Evolutionary conservation across 23 red algal species (phyloP).

Genomic region (Agarophyton chilense): DNA sequence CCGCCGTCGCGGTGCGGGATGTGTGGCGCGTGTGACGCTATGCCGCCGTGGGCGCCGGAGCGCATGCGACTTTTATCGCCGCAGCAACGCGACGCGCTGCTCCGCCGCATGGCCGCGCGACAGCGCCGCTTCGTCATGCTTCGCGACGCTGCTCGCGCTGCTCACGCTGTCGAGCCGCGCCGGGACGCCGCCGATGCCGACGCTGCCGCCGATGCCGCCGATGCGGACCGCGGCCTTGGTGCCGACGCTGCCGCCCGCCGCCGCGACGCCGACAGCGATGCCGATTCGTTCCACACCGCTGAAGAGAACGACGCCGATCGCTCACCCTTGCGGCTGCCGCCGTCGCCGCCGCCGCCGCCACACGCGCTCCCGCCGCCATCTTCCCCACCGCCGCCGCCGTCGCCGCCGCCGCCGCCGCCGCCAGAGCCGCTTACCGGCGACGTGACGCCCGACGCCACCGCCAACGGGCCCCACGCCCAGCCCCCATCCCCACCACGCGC

Average conservation of each 20-base stretch:
- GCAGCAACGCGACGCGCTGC: neutral
- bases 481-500: no score
- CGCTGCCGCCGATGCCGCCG: neutral
- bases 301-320: conserved; percentile 11
- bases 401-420: no score
- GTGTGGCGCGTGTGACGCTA: conserved; percentile 40
- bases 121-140: conserved; percentile 17
- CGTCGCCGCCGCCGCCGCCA: no score
- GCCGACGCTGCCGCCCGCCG: no score
- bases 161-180: neutral
- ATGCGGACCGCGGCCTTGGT: no score
- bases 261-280: conserved; percentile 31
- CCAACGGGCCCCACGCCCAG: no score
- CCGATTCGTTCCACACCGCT: conserved; percentile 65
- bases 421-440: no score
- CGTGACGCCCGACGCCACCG: no score
- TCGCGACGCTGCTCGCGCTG: no score
- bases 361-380: no score
- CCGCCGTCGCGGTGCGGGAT: conserved; percentile 39
- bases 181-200: neutral
- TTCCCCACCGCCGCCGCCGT: no score
- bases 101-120: conserved; percentile 4
- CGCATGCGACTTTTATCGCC: neutral
- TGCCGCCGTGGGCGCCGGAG: conserved; percentile 60
- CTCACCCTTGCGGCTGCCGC: no score